Evolutionary conservation across 169 alveolate species (phyloP), one percentile per base, ranked within the genome.

Genomic region (Amoebophrya sp.): DNA sequence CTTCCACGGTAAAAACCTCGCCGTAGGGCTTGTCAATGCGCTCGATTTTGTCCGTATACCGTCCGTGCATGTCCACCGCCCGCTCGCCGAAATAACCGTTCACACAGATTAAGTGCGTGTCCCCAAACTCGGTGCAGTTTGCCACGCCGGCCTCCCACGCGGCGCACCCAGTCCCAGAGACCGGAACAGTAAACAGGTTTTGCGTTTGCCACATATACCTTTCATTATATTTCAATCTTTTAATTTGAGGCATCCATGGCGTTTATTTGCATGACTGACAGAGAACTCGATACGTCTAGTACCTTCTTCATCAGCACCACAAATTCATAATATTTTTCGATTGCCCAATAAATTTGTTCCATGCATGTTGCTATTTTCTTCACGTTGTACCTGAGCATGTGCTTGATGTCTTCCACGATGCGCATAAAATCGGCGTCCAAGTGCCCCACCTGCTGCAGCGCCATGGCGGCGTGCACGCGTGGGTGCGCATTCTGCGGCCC

Each of bases 81-180:
- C 95, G 77, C 40, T 66, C 83, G 41, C 95, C 95, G 41, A 93
- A 93, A 77, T 93, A 93, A 39, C 95, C 83, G 35, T 66, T 66
- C 39, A 66, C 35, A n/a, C 83, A 66, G 18, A 66, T 66, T 25
- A 66, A 25, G 35, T 66, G 83, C 83, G 83, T 66, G 83, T 66
- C 83, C 1, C 83, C 83, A 3, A 18, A 66, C 83, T 66, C 83
- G 35, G 93, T 90, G 23, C 40, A 0, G 66, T 93, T 93, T 35
- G 95, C 93, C 23, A 93, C 35, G 29, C 93, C 93, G 3, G 95
- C 95, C 53, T 93, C 95, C 95, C 93, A 91, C 29, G 95, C 95
- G 1, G 95, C 95, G 25, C 92, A 88, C 55, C 95, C 95, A 32
- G 95, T 93, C 14, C 95, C 95, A 53, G 90, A 39, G 39, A 89